These are phyloP conservation scores for Massariosphaeria phaeospora DNA, from an alignment of 495 filamentous ascomycete genomes.

Conservation along the genomic window DNA sequence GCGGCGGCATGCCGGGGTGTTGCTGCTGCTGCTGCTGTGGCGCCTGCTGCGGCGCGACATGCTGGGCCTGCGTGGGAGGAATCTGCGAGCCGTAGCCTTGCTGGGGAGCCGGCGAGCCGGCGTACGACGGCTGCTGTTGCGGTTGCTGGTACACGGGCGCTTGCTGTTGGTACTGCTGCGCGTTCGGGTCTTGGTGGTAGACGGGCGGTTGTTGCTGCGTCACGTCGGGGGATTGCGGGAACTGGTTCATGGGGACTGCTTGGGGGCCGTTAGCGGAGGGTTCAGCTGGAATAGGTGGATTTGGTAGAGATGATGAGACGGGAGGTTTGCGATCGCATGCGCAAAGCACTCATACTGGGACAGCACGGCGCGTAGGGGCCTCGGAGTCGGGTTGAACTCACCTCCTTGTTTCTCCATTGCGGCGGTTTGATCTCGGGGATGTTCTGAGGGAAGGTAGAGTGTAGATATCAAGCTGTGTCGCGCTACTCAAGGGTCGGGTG, in stretches of 20 bases:
- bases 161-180: conserved; percentile 18
- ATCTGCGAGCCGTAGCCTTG: conserved; percentile 21
- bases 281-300: neutral
- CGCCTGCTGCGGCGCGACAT: neutral
- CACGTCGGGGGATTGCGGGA: conserved; percentile 21
- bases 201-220: conserved; percentile 7
- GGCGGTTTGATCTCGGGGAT: neutral
- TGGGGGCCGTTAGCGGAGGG: neutral
- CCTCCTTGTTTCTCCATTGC: conserved; percentile 32
- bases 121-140: conserved; percentile 14
- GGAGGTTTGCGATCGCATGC: no score
- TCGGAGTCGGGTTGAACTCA: conserved; percentile 3
- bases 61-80: conserved; percentile 16
- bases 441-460: no score
- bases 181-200: conserved; percentile 2
- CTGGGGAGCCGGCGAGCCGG: conserved; percentile 9
- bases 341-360: no score
- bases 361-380: neutral
- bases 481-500: neutral
- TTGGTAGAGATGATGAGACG: neutral
- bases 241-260: conserved; percentile 30
- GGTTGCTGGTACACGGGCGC: conserved; percentile 9
- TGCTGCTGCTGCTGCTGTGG: conserved; percentile 15
- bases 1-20: conserved; percentile 16
- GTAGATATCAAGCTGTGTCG: no score